Conservation (phyloP, 257 asterid genomes). For the Verbascum thapsus region DNA sequence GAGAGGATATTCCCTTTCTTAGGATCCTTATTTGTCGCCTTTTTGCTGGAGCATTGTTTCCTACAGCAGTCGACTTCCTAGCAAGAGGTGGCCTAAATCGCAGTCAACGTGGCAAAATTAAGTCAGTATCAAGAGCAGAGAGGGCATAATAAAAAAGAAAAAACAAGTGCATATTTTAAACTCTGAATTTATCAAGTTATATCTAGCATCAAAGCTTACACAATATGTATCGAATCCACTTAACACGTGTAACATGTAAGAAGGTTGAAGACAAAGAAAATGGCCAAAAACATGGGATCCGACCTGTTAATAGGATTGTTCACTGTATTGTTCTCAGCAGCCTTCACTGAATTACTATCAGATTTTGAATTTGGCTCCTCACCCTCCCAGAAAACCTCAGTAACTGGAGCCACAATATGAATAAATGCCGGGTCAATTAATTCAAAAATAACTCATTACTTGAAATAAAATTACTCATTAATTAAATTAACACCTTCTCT, state of each 20-base stretch:
- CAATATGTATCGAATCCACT: background rate
- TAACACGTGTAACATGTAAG: constrained; percentile 3
- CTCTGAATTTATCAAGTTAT: constrained; percentile 11
- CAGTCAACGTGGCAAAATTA: constrained; percentile 24
- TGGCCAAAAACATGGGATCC: constrained; percentile 26
- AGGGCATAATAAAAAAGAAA: background rate
- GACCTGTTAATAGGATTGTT: constrained; percentile 71
- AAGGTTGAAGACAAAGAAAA: constrained; percentile 25
- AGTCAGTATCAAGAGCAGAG: constrained; percentile 15
- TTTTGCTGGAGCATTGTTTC: constrained; percentile 56
- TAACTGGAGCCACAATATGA: constrained; percentile 51
- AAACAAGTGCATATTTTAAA: constrained; percentile 1
- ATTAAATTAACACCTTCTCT: constrained; percentile 76
- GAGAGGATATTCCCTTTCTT: constrained; percentile 90
- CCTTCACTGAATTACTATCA: constrained; percentile 40
- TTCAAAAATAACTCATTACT: background rate
- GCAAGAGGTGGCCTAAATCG: constrained; percentile 57
- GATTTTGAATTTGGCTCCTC: constrained; percentile 59
- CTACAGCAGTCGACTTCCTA: constrained; percentile 71
- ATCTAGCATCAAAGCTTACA: constrained; percentile 11
- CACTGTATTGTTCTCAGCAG: constrained; percentile 42
- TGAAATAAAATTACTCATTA: constrained; percentile 9
- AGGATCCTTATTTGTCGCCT: constrained; percentile 76
- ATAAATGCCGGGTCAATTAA: constrained; percentile 10
- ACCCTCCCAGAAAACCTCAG: constrained; percentile 93